These are phyloP conservation scores for Pyracantha coccinea DNA, from an alignment of 331 rosid genomes.

Conservation along the genomic window DNA sequence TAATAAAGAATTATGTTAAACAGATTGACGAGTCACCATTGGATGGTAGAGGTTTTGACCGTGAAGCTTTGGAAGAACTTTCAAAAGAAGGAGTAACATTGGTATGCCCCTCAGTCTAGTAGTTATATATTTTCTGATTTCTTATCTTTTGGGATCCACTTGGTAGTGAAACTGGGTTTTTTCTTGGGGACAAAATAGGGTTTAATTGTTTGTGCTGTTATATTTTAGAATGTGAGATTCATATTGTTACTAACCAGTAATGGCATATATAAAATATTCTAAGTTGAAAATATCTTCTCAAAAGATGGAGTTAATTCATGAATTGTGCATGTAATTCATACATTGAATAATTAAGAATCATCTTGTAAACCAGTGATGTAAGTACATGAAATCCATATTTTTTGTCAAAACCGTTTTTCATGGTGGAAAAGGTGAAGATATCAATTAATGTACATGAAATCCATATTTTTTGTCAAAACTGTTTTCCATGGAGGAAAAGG, in stretches of 20 bases:
- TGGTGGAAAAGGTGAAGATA: neutral
- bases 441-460: neutral
- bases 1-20: slow-evolving; percentile 22
- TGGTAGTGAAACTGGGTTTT: neutral
- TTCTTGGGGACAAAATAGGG: neutral
- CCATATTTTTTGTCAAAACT: neutral
- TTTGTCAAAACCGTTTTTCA: neutral
- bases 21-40: slow-evolving; percentile 95
- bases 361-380: neutral
- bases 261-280: neutral
- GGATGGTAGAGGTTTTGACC: slow-evolving; percentile 89
- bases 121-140: neutral
- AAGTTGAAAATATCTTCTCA: neutral
- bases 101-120: slow-evolving; percentile 37
- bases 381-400: no score
- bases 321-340: neutral
- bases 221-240: neutral
- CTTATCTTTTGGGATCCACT: neutral
- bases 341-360: neutral
- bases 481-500: neutral
- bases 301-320: neutral
- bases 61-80: slow-evolving; percentile 82
- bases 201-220: neutral
- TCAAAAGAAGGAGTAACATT: slow-evolving; percentile 98
- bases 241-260: neutral